These are phyloP conservation scores for Vigna angularis DNA, from an alignment of 306 rosid genomes.

Conservation along the genomic window DNA sequence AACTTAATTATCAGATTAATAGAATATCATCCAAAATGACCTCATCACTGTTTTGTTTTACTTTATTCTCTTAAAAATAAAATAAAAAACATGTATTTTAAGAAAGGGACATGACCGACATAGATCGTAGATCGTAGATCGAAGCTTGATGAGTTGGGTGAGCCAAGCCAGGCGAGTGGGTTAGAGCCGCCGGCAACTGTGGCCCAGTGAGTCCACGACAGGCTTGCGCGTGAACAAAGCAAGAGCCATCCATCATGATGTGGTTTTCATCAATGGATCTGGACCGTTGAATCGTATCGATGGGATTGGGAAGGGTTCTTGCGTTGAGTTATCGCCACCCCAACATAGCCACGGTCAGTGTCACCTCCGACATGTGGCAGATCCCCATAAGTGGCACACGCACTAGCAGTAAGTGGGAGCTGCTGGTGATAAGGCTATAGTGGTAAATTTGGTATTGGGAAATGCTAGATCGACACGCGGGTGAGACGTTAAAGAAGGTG, in stretches of 20 bases:
- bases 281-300: constrained; percentile 19
- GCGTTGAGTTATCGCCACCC: constrained; percentile 54
- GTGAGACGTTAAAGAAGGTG: constrained; percentile 13
- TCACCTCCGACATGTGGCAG: constrained; percentile 52
- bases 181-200: constrained; percentile 1
- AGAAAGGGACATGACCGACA: constrained; percentile 16
- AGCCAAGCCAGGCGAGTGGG: constrained; percentile 5
- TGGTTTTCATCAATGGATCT: constrained; percentile 39
- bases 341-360: constrained; percentile 17
- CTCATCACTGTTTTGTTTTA: background rate
- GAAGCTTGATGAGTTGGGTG: background rate
- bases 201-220: constrained; percentile 39
- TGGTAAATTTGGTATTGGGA: background rate
- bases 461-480: constrained; percentile 35
- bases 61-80: too few species aligned
- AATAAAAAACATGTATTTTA: too few species aligned
- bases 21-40: background rate
- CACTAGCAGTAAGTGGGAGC: constrained; percentile 8
- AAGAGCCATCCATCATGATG: constrained; percentile 43
- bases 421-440: constrained; percentile 9
- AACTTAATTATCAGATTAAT: background rate
- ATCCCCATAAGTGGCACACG: constrained; percentile 43
- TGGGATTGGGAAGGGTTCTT: background rate
- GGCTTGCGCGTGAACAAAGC: constrained; percentile 62
- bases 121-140: background rate